These are phyloP conservation scores for Citrus mangshanensis DNA, from an alignment of 345 rosid species.

Conservation along the genomic window DNA sequence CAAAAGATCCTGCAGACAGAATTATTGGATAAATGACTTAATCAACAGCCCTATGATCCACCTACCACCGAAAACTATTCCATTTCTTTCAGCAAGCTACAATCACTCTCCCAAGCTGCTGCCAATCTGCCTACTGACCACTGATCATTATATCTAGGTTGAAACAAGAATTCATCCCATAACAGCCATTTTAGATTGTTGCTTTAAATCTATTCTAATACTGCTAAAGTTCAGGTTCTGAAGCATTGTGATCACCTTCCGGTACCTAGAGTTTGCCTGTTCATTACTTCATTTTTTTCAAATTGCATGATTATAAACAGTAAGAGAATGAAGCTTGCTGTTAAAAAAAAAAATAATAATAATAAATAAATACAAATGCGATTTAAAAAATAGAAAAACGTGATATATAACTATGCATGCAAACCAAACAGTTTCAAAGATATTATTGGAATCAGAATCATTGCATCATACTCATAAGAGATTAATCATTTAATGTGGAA, in stretches of 20 bases:
- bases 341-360: neutral
- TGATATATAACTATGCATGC: neutral
- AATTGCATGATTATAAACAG: neutral
- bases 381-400: neutral
- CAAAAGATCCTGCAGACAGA: slow-evolving; percentile 56
- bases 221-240: neutral
- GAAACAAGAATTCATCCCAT: neutral
- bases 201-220: no score
- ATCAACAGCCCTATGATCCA: neutral
- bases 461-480: neutral
- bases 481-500: neutral
- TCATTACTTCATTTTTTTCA: neutral
- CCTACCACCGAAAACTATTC: neutral
- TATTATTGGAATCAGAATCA: neutral
- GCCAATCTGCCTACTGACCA: neutral
- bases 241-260: neutral
- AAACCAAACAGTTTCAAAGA: neutral
- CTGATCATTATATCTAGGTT: neutral
- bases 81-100: neutral
- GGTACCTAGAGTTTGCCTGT: neutral
- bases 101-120: neutral
- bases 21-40: slow-evolving; percentile 1
- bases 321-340: neutral
- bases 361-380: neutral
- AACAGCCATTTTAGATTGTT: neutral